phyloP scores from a whole-genome alignment of 345 rosid genomes.

The Laguncularia racemosa region DNA sequence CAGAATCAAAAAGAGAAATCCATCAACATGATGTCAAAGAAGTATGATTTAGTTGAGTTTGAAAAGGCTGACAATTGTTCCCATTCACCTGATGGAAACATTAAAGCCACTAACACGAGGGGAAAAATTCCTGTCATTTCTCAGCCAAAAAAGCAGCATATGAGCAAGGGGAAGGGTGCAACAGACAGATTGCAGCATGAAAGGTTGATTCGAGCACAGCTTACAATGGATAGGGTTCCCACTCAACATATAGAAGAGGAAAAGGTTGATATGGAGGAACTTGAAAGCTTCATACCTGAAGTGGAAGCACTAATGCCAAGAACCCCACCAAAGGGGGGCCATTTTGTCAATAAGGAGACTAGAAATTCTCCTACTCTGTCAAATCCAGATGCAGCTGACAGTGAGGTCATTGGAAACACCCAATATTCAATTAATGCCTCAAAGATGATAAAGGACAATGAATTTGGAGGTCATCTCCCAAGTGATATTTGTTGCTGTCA shows the following conservation, averaged over 20 bases:
- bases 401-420: slow-evolving; percentile 12
- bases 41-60: slow-evolving; percentile 15
- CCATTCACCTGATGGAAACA: slow-evolving; percentile 23
- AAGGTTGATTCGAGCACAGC: slow-evolving; percentile 5
- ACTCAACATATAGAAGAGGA: slow-evolving; percentile 11
- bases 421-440: slow-evolving; percentile 15
- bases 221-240: slow-evolving; percentile 10
- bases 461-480: background rate
- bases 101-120: slow-evolving; percentile 17
- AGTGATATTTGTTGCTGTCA: background rate
- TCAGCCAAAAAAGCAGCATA: slow-evolving; percentile 15
- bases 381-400: too few relatives aligned
- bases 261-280: slow-evolving; percentile 7
- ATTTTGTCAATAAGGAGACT: too few relatives aligned
- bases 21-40: slow-evolving; percentile 7
- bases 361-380: too few relatives aligned
- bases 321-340: too few relatives aligned
- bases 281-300: slow-evolving; percentile 18
- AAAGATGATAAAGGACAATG: slow-evolving; percentile 7
- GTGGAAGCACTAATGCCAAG: slow-evolving; percentile 2
- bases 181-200: slow-evolving; percentile 13
- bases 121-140: slow-evolving; percentile 26
- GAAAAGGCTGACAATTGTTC: slow-evolving; percentile 45
- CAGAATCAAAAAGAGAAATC: slow-evolving; percentile 13
- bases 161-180: background rate